Evolutionary conservation across 805 yeast species (phyloP), one percentile per base, ranked within the genome.

Genomic region (Isabelozyma pseudorhagii): DNA sequence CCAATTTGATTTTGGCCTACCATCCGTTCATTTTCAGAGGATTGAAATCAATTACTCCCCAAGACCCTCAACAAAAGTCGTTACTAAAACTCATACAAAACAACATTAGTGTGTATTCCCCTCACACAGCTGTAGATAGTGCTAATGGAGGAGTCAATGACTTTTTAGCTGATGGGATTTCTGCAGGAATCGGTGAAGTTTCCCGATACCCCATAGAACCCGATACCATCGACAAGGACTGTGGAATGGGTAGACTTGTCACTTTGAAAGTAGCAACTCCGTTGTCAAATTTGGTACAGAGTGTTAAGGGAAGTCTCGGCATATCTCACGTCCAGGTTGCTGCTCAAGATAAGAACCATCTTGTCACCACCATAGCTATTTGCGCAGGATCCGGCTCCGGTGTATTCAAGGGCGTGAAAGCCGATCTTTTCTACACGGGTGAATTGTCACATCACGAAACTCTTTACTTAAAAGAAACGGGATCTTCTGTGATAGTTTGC

Each of bases 301-400:
- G 74, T 31, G 76, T 85, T 43, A 92, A 91, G 62, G 43, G 46
- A 0, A 69, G 74, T 28, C 67, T 93, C 42, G 74, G 71, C 0
- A 66, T 93, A 47, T 47, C 66, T 0, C 67, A 82, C 53, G 71
- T 92, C 7, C 96, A 89, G 63, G 80, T 89, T 2, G 89, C 89
- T 2, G 45, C 49, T 4, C 62, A 63, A 41, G 55, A 64, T 49
- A 51, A 51, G 9, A 62, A 57, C 28, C 68, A 68, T 5, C 51
- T 51, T 3, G 75, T 90, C 47, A 67, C 64, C 21, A 77, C 80
- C 0, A 72, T 91, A 18, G 98, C 97, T 0, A 66, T 94, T 13
- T 94, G 99, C 68, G 98, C 99, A 3, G 99, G 99, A 0, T 87
- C 97, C 1, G 98, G 99, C 0, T 85, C 88, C 3, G 77, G 85